phyloP scores from a whole-genome alignment of 2,329 filamentous ascomycete genomes.

The Colletotrichum aenigma region DNA sequence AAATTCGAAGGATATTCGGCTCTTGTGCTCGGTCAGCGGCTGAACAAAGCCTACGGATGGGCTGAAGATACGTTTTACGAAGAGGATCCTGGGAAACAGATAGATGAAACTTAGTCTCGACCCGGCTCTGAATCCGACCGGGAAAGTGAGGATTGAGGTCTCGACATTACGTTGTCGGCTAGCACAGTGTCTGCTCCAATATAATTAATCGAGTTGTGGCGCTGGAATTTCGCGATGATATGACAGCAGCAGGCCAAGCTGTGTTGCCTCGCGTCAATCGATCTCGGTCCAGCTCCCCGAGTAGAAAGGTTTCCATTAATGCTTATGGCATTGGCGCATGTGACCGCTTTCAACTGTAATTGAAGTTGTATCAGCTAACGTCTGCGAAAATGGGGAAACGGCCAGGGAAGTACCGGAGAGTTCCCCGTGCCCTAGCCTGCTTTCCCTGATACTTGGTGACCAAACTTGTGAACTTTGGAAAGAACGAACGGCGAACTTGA shows the following conservation, averaged over 20 bases:
- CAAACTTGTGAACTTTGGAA: background rate
- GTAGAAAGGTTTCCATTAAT: fast-evolving
- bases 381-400: background rate
- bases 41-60: constrained; percentile 42
- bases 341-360: background rate
- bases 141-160: background rate
- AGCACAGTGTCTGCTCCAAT: background rate
- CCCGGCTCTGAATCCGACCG: background rate
- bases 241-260: fast-evolving
- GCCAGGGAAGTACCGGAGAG: fast-evolving
- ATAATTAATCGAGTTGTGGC: background rate
- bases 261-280: background rate
- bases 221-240: fast-evolving
- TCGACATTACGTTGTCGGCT: fast-evolving
- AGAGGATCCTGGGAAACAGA: background rate
- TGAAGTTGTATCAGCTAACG: background rate
- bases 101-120: background rate
- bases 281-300: fast-evolving
- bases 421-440: background rate
- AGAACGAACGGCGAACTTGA: background rate
- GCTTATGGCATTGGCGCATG: background rate
- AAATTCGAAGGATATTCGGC: constrained; percentile 36
- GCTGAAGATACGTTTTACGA: constrained; percentile 31
- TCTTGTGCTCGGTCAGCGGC: constrained; percentile 29
- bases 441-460: background rate